Evolutionary conservation across 768 basidiomycete species (phyloP), one percentile per base, ranked within the genome.

Genomic region (Ramaria sp.): DNA sequence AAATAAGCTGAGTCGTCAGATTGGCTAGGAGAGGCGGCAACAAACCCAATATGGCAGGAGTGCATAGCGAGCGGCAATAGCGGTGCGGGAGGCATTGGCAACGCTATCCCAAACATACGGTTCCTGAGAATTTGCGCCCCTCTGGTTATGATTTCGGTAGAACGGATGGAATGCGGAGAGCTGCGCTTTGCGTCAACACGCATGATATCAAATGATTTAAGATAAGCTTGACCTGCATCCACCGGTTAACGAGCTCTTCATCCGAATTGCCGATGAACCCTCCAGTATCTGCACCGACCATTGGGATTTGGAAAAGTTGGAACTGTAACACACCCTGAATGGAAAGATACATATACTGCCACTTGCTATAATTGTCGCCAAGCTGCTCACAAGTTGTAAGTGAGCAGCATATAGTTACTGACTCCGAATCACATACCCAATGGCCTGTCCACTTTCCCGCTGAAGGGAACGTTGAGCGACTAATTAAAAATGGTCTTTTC

Each of bases 71-170:
- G 79, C 74, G n/a, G 73, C 71, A 60, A 90, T 88, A 4, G 86
- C 87, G 17, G 73, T 83, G 19, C 84, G 78, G 5, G 84, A 82
- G 17, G 88, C 84, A 42, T 82, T 75, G 1, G 85, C 85, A 13
- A 90, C 88, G 53, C 81, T 84, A 54, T 86, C 84, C 88, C 89
- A 91, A 42, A 80, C 73, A 62, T 84, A 91, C 2, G 87, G 86
- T 63, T 90, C 88, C 66, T 90, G 89, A n/a, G 81, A 70, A 30
- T 88, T 72, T 4, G 85, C 83, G 22, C 79, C 80, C 53, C 71
- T 72, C 33, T 74, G 68, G 60, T 87, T 87, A 67, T 91, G 89
- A 66, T 91, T 91, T 52, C 88, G 74, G 67, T 81, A 89, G 74
- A 91, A 91, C 5, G 88, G 88, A 27, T 78, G 77, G 66, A 91